phyloP scores from a whole-genome alignment of 345 rosid genomes.

The Mallotus nudiflorus region DNA sequence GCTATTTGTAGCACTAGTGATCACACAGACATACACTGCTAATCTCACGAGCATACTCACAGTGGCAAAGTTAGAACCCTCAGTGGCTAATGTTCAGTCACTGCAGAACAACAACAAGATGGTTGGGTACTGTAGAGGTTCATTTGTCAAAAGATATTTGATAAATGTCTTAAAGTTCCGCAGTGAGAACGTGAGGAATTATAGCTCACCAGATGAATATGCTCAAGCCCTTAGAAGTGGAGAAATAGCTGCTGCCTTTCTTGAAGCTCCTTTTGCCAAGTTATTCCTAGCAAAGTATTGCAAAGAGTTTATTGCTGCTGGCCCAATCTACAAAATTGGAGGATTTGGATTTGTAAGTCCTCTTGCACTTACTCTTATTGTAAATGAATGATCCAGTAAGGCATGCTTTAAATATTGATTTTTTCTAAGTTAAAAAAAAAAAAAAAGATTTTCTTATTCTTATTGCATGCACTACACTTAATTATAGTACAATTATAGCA shows the following conservation, averaged over 20 bases:
- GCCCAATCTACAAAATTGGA: conserved; percentile 21
- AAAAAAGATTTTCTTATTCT: no score
- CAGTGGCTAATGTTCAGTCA: neutral
- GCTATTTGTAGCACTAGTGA: conserved; percentile 26
- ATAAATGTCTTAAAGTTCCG: neutral
- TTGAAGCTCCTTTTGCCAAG: conserved; percentile 22
- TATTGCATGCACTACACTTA: no score
- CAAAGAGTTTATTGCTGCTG: conserved; percentile 6
- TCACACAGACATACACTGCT: conserved; percentile 24
- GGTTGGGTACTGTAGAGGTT: conserved; percentile 17
- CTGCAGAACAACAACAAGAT: conserved; percentile 11
- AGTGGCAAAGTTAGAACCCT: conserved; percentile 1
- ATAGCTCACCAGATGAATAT: neutral
- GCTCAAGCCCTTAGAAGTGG: neutral
- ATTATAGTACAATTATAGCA: no score
- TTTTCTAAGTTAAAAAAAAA: no score
- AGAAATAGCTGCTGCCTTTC: conserved; percentile 21
- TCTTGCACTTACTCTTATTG: neutral
- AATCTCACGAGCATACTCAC: conserved; percentile 27
- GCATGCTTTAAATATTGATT: no score
- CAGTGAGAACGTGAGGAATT: neutral
- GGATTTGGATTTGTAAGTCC: conserved; percentile 28
- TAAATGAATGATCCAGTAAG: neutral
- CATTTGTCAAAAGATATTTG: conserved; percentile 1
- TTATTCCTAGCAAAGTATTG: conserved; percentile 15